Evolutionary conservation across 2,329 filamentous ascomycete species (phyloP).

Genomic region (Purpureocillium takamizusanense): DNA sequence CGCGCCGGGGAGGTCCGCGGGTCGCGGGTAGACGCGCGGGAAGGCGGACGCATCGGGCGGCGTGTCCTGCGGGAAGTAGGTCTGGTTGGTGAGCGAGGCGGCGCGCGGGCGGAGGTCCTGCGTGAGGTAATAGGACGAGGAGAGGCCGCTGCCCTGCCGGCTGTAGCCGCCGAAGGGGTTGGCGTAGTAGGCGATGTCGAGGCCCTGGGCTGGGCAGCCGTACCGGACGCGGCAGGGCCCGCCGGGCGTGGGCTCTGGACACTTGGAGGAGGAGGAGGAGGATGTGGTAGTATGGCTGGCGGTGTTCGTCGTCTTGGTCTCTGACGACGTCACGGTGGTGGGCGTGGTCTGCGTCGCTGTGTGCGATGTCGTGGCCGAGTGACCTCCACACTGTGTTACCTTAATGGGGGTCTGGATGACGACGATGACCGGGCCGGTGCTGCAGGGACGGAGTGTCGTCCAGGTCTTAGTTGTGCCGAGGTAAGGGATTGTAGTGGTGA

Average conservation of each 20-base stretch:
- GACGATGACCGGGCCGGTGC: neutral
- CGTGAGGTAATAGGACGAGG: conserved; percentile 14
- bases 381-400: too few relatives aligned
- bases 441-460: conserved; percentile 1
- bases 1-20: too few relatives aligned
- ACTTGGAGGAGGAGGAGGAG: too few relatives aligned
- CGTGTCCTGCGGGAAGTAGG: too few relatives aligned
- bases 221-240: neutral
- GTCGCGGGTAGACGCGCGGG: too few relatives aligned
- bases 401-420: conserved; percentile 3
- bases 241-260: neutral
- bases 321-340: neutral
- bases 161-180: conserved; percentile 12
- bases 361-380: too few relatives aligned
- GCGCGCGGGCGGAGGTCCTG: too few relatives aligned
- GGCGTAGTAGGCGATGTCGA: conserved; percentile 13
- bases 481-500: conserved; percentile 2
- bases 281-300: too few relatives aligned
- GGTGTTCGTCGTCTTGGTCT: neutral
- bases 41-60: too few relatives aligned
- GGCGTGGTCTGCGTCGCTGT: too few relatives aligned
- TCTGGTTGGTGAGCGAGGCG: too few relatives aligned
- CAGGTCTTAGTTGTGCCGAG: neutral
- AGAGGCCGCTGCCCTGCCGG: conserved; percentile 5
- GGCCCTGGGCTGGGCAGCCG: neutral